Conservation (phyloP, 2,329 filamentous ascomycete species). For the Eutypella sp. region DNA sequence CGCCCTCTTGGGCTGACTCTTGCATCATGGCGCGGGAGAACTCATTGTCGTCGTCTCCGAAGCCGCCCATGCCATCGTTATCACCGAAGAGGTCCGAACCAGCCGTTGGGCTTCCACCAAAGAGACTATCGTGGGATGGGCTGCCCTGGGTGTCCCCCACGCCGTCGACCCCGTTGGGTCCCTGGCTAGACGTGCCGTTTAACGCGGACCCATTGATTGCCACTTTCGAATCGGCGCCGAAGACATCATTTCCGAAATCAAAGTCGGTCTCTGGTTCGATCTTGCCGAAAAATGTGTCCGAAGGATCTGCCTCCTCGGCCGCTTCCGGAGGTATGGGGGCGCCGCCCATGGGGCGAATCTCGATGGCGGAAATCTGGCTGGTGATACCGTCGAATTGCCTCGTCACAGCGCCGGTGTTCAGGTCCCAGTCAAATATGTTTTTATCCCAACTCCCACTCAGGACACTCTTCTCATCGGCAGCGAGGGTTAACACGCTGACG, state of each 20-base stretch:
- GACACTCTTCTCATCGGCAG: conserved; percentile 79
- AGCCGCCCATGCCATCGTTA: conserved; percentile 58
- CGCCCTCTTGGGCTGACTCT: conserved; percentile 33
- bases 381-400: conserved; percentile 73
- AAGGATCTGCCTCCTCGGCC: conserved; percentile 49
- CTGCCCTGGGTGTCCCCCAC: conserved; percentile 57
- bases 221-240: conserved; percentile 29
- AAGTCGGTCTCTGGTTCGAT: conserved; percentile 58
- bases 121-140: conserved; percentile 73
- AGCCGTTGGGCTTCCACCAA: conserved; percentile 66
- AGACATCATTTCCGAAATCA: conserved; percentile 27
- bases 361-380: conserved; percentile 82
- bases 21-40: conserved; percentile 67
- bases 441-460: conserved; percentile 97
- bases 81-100: conserved; percentile 84
- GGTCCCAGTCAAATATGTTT: conserved; percentile 87
- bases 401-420: conserved; percentile 76
- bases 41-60: conserved; percentile 81
- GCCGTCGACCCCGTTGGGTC: conserved; percentile 31
- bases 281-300: conserved; percentile 72
- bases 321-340: conserved; percentile 71
- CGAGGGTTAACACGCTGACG: conserved; percentile 78
- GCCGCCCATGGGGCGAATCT: conserved; percentile 73
- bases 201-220: conserved; percentile 28
- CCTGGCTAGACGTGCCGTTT: conserved; percentile 27